Evolutionary conservation across 495 filamentous ascomycete species (phyloP).

Genomic region (Aspergillus nidulans): DNA sequence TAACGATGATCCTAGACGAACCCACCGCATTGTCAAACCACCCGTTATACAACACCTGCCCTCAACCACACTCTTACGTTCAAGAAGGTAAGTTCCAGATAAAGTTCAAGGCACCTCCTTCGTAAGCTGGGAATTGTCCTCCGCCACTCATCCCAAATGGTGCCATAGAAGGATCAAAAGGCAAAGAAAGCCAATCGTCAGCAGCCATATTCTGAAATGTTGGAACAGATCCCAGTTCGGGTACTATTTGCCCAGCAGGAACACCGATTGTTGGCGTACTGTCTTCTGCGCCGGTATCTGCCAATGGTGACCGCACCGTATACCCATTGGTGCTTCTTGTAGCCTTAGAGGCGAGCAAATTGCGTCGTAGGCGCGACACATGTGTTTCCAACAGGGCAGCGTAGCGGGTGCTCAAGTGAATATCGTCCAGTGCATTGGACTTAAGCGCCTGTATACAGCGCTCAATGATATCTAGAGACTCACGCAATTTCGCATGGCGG

Average conservation of each 20-base stretch:
- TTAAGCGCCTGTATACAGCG: constrained; percentile 44
- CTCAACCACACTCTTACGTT: neutral
- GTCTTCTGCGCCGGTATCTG: constrained; percentile 24
- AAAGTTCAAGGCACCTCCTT: constrained; percentile 47
- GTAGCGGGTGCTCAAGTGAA: constrained; percentile 49
- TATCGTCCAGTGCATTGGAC: constrained; percentile 48
- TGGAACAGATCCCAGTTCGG: constrained; percentile 33
- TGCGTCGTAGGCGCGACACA: constrained; percentile 40
- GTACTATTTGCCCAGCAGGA: constrained; percentile 26
- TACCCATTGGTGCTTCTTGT: constrained; percentile 23
- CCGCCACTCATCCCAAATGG: constrained; percentile 45
- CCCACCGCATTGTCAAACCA: neutral
- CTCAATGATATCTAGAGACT: constrained; percentile 47
- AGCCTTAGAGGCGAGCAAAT: constrained; percentile 33
- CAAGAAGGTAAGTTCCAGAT: constrained; percentile 48
- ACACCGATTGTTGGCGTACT: constrained; percentile 18
- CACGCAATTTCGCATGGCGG: constrained; percentile 43
- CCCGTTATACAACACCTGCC: neutral
- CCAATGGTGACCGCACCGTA: constrained; percentile 29
- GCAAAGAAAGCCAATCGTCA: constrained; percentile 51
- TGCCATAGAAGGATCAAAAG: constrained; percentile 52
- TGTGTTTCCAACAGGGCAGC: constrained; percentile 48
- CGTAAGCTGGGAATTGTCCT: constrained; percentile 45
- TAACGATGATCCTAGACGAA: no score
- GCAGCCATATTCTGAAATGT: constrained; percentile 35